phyloP scores from a whole-genome alignment of 2,329 filamentous ascomycete genomes.

The Pseudopyricularia javanii region DNA sequence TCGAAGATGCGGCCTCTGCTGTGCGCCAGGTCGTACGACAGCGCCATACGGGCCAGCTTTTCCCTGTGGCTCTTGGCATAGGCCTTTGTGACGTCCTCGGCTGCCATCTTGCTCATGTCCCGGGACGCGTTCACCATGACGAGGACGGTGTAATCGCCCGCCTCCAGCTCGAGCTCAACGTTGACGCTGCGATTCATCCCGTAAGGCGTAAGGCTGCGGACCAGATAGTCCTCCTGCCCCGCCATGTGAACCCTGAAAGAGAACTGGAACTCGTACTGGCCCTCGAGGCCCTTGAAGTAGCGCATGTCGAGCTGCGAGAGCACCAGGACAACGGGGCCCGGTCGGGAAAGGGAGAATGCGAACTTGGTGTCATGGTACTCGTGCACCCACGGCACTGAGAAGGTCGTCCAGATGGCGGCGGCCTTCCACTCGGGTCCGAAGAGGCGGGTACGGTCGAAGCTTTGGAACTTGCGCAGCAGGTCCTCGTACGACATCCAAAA shows the following conservation, averaged over 20 bases:
- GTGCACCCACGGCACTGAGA: conserved; percentile 49
- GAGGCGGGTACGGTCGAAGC: conserved; percentile 49
- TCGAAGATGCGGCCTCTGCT: conserved; percentile 41
- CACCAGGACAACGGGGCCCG: conserved; percentile 45
- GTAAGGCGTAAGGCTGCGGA: conserved; percentile 46
- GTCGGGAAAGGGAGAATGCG: conserved; percentile 39
- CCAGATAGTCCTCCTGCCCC: conserved; percentile 41
- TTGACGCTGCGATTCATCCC: conserved; percentile 46
- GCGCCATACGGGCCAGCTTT: conserved; percentile 45
- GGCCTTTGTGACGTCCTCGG: conserved; percentile 44
- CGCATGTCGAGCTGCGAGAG: conserved; percentile 49
- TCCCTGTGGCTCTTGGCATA: conserved; percentile 39
- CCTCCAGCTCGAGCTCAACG: conserved; percentile 38
- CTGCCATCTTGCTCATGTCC: conserved; percentile 25
- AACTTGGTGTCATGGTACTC: conserved; percentile 50
- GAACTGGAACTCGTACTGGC: conserved; percentile 39
- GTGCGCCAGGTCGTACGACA: conserved; percentile 48
- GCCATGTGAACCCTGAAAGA: conserved; percentile 23
- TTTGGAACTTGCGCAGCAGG: conserved; percentile 47
- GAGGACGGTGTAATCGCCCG: conserved; percentile 45
- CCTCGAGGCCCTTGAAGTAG: conserved; percentile 49
- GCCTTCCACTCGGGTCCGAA: conserved; percentile 48
- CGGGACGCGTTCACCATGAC: conserved; percentile 41
- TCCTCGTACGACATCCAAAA: conserved; percentile 55
- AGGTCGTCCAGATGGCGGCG: conserved; percentile 47